Base-by-base conservation (phyloP, 345 rosid species). In the Brassica nigra region DNA sequence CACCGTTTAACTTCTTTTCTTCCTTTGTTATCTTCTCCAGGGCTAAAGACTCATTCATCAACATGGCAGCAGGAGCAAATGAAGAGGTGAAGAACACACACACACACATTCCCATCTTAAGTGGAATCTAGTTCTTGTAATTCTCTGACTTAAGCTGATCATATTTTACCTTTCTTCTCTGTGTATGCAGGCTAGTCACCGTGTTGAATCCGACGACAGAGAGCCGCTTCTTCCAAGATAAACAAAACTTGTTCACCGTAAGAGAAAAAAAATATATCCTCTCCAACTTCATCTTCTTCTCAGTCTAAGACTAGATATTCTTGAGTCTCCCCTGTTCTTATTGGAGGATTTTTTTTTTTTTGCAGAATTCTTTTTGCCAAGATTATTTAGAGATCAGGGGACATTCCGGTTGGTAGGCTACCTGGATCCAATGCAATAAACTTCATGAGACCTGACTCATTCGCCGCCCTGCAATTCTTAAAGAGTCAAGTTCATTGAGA, bases 21-120 rank as follows among this genome's bases (percentile, higher is more conserved):
- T 62, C 39, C 36, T 68, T 49, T 11, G 3, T 18, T 68, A 15
- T 61, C n/a, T 57, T 64, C 76, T 76, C 39, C 91, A 95, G 99
- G 85, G 86, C 86, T 29, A 92, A 92, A 81, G 97, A 91, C 42
- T 74, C 94, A 36, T 90, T 95, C 78, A 74, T 95, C 70, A 84
- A 92, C 81, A 89, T 95, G 87, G 82, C 99, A 72, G 97, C 91
- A 4, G 97, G 94, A 77, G 95, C 99, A 77, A 90, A 90, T 73
- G 94, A 90, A 77, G 99, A 91, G 90, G 99, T 95, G 65, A 31
- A 70, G 8, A 75, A 77, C 75, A 63, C 18, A 61, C 31, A 59
- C 7, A 62, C 34, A 61, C 14, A 64, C 37, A 73, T 28, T 14
- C 57, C 2, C 18, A 27, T 15, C 15, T 64, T 23, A 6, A 0